Evolutionary conservation across 768 basidiomycete genomes (phyloP).

Genomic region (Chalciporus piperatus): DNA sequence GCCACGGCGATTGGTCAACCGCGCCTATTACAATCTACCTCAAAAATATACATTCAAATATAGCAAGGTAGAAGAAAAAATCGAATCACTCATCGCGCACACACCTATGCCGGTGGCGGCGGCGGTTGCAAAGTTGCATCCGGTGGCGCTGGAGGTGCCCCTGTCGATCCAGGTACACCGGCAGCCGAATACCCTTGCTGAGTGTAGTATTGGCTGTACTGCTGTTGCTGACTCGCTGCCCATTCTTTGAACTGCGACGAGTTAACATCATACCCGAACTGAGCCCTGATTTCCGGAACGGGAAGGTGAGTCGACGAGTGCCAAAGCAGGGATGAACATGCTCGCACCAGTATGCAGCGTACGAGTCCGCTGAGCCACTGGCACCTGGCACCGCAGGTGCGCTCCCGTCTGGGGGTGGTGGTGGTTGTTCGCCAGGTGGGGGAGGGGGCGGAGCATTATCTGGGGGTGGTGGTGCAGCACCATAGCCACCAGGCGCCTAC

Average conservation of each 20-base stretch:
- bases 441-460: slow-evolving; percentile 43
- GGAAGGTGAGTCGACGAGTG: background rate
- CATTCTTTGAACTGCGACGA: slow-evolving; percentile 79
- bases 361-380: slow-evolving; percentile 52
- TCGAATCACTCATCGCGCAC: slow-evolving; percentile 5
- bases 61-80: slow-evolving; percentile 27
- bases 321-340: background rate
- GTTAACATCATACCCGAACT: slow-evolving; percentile 85
- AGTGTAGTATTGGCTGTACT: slow-evolving; percentile 74
- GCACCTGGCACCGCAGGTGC: slow-evolving; percentile 41
- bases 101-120: slow-evolving; percentile 26
- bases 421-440: slow-evolving; percentile 51
- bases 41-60: slow-evolving; percentile 32
- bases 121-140: slow-evolving; percentile 24
- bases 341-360: slow-evolving; percentile 56
- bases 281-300: slow-evolving; percentile 53
- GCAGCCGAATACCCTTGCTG: slow-evolving; percentile 47
- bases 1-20: background rate
- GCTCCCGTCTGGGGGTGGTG: slow-evolving; percentile 49
- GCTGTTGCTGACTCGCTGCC: slow-evolving; percentile 62
- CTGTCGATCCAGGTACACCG: slow-evolving; percentile 6
- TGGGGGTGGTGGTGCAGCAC: slow-evolving; percentile 37
- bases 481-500: slow-evolving; percentile 30
- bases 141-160: slow-evolving; percentile 27
- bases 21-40: background rate